Evolutionary conservation across 2,329 filamentous ascomycete genomes (phyloP).

Genomic region (Fusarium falciforme): DNA sequence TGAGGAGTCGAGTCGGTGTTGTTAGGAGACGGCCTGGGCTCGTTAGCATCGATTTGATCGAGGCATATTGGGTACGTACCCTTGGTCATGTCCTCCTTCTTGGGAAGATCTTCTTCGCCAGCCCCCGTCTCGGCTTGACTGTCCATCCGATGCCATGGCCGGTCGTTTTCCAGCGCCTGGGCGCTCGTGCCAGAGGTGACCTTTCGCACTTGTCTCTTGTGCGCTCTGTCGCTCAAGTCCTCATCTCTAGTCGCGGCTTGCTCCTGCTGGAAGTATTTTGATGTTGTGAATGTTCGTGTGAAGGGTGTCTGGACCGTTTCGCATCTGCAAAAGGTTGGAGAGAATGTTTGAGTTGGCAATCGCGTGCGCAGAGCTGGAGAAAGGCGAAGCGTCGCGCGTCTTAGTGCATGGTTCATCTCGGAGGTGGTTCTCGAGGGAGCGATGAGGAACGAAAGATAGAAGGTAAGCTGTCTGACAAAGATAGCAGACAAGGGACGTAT

Average conservation of each 20-base stretch:
- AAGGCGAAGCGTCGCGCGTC: slow-evolving; percentile 29
- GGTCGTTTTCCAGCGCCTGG: slow-evolving; percentile 41
- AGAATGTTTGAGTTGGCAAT: slow-evolving; percentile 2
- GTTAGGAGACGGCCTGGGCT: slow-evolving; percentile 77
- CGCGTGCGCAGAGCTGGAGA: slow-evolving; percentile 24
- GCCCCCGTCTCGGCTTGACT: slow-evolving; percentile 25
- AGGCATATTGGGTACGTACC: slow-evolving; percentile 11
- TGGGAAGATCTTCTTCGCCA: slow-evolving; percentile 24
- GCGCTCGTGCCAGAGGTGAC: slow-evolving; percentile 40
- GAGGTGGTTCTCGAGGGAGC: neutral
- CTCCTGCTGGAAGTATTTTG: slow-evolving; percentile 24
- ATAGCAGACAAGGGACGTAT: neutral
- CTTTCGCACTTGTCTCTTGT: slow-evolving; percentile 34
- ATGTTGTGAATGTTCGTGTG: slow-evolving; percentile 36
- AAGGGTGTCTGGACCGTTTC: neutral
- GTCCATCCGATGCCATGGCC: slow-evolving; percentile 42
- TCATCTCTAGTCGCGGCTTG: slow-evolving; percentile 13
- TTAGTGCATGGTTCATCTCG: slow-evolving; percentile 37
- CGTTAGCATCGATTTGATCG: neutral
- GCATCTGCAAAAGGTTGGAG: slow-evolving; percentile 9
- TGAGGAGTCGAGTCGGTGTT: slow-evolving; percentile 82
- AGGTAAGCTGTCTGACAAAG: neutral
- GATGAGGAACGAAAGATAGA: neutral
- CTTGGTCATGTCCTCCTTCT: slow-evolving; percentile 35
- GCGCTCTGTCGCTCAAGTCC: slow-evolving; percentile 34